A percentile compares a stretch with the other conserved stretches of the same genome.
phyloP scores from a whole-genome alignment of 2,329 filamentous ascomycete species.

The Xenoacremonium recifei region DNA sequence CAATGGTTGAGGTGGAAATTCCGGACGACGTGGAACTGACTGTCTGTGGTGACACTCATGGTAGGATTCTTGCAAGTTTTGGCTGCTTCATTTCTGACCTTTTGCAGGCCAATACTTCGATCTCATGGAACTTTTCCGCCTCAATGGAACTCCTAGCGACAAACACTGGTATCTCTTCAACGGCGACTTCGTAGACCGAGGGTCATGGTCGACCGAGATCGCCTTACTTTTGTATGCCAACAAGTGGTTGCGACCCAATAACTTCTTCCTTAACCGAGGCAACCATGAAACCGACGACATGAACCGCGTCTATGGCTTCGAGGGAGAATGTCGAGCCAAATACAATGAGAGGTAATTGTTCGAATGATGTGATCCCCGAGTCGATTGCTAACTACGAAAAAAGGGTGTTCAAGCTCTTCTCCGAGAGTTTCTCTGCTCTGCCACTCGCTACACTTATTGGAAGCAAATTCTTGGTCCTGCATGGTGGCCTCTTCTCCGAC shows the following conservation, averaged over 20 bases:
- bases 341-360: constrained; percentile 73
- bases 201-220: constrained; percentile 98
- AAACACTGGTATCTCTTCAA: constrained; percentile 97
- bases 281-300: constrained; percentile 99
- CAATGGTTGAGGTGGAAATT: constrained; percentile 93
- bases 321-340: constrained; percentile 97
- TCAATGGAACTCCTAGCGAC: constrained; percentile 81
- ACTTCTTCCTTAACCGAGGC: constrained; percentile 93
- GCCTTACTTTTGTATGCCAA: constrained; percentile 90
- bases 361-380: neutral
- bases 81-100: constrained; percentile 14
- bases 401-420: constrained; percentile 93
- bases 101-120: constrained; percentile 91
- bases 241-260: constrained; percentile 88
- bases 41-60: constrained; percentile 96
- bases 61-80: constrained; percentile 44
- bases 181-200: constrained; percentile 96
- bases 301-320: constrained; percentile 98
- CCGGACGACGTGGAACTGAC: constrained; percentile 77
- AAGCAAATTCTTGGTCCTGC: constrained; percentile 85
- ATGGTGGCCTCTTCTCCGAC: constrained; percentile 94
- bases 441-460: constrained; percentile 91
- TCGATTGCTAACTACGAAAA: constrained; percentile 6
- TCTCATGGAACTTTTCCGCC: constrained; percentile 89
- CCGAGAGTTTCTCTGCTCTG: constrained; percentile 93